Evolutionary conservation across 352 stramenopile genomes (phyloP).

Genomic region (Aphanomyces astaci): DNA sequence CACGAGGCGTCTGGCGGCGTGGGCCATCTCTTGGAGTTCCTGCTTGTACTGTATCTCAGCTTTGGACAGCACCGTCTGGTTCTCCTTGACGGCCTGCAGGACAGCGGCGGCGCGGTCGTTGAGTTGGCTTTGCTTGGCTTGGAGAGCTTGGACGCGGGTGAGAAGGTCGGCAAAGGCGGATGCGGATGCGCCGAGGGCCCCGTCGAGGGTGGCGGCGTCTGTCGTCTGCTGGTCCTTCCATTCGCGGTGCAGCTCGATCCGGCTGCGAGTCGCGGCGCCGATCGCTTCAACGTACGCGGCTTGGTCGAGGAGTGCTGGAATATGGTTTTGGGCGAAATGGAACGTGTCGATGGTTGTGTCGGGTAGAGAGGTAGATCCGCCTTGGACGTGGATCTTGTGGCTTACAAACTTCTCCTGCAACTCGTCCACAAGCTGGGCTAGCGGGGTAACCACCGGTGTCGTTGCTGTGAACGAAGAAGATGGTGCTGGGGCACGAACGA

Average conservation of each 20-base stretch:
- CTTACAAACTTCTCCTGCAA: background rate
- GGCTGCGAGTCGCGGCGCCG: conserved; percentile 53
- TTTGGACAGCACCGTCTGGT: conserved; percentile 63
- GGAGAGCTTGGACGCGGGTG: conserved; percentile 47
- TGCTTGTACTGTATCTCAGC: conserved; percentile 64
- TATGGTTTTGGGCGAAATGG: conserved; percentile 61
- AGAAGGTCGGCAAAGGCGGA: conserved; percentile 37
- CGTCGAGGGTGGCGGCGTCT: conserved; percentile 37
- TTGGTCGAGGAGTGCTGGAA: conserved; percentile 70
- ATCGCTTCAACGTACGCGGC: conserved; percentile 70
- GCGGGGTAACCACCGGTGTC: conserved; percentile 44
- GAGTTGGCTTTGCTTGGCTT: conserved; percentile 63
- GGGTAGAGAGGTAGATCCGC: conserved; percentile 41
- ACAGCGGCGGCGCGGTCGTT: conserved; percentile 66
- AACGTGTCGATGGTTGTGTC: conserved; percentile 66
- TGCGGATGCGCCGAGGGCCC: conserved; percentile 30
- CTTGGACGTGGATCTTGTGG: conserved; percentile 35
- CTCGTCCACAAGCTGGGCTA: conserved; percentile 16
- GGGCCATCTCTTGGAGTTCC: conserved; percentile 53
- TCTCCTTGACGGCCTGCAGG: conserved; percentile 75
- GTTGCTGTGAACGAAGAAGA: no score
- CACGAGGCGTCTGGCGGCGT: conserved; percentile 62
- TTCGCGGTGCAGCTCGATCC: conserved; percentile 45
- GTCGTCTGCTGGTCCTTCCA: conserved; percentile 47
- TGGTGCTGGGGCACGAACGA: background rate